Evolutionary conservation across 768 basidiomycete species (phyloP).

Genomic region (Collybia sordida): DNA sequence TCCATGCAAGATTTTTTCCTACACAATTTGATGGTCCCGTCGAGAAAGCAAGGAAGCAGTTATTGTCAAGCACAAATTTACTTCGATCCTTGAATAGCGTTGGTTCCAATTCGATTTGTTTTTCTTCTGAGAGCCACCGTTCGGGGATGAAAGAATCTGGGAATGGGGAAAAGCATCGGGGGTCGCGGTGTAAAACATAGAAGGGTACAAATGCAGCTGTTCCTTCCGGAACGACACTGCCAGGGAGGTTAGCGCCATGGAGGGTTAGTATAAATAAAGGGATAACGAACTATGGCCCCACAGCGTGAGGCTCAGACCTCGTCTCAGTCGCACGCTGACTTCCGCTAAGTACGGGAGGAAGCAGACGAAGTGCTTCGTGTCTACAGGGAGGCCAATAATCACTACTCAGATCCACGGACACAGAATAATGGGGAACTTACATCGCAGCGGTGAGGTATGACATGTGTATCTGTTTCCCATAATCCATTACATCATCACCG

Average conservation of each 20-base stretch:
- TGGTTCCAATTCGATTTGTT: constrained; percentile 27
- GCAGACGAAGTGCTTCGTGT: constrained; percentile 49
- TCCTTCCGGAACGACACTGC: constrained; percentile 44
- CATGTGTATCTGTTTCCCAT: constrained; percentile 26
- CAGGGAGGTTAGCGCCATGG: neutral
- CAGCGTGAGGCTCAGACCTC: constrained; percentile 32
- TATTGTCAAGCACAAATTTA: constrained; percentile 19
- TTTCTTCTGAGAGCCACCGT: constrained; percentile 29
- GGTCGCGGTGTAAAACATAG: constrained; percentile 45
- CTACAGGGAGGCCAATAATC: constrained; percentile 22
- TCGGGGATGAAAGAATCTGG: constrained; percentile 45
- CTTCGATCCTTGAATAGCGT: constrained; percentile 25
- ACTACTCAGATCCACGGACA: neutral
- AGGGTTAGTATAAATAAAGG: neutral
- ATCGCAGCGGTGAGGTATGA: constrained; percentile 35
- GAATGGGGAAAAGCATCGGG: constrained; percentile 43
- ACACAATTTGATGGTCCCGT: constrained; percentile 40
- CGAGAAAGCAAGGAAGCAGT: constrained; percentile 44
- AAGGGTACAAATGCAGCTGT: constrained; percentile 42
- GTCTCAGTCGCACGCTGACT: constrained; percentile 38
- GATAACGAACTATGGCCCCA: constrained; percentile 39
- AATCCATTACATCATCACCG: constrained; percentile 23
- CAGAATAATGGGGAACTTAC: constrained; percentile 19
- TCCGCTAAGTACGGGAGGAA: constrained; percentile 48
- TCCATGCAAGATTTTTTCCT: constrained; percentile 40